phyloP scores from a whole-genome alignment of 225 moss, liverwort and hornwort species.

The Pseudisothecium myosuroides region DNA sequence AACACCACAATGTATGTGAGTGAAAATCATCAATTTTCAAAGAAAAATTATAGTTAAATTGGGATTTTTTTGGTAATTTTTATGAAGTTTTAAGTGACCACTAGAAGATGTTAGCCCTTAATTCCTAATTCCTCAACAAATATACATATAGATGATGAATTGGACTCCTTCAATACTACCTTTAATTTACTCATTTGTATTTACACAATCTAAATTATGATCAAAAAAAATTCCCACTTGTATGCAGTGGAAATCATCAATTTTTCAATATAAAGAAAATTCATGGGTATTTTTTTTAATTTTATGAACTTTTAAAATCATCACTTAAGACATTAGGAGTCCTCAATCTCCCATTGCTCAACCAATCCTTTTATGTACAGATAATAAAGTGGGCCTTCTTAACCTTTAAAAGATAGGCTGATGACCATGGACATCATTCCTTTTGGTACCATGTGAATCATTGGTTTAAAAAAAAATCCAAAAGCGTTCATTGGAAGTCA shows the following conservation, averaged over 20 bases:
- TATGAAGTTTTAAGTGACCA: fast-evolving
- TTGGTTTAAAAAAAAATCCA: too few relatives aligned
- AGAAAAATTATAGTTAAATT: background rate
- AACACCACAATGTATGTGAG: fast-evolving
- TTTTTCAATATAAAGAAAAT: too few relatives aligned
- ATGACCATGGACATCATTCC: too few relatives aligned
- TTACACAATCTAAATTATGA: background rate
- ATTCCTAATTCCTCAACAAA: background rate
- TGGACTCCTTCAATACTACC: fast-evolving
- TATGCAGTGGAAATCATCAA: background rate
- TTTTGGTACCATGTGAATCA: too few relatives aligned
- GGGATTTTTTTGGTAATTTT: fast-evolving
- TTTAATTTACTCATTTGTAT: background rate
- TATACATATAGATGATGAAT: fast-evolving
- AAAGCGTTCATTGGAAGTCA: too few relatives aligned
- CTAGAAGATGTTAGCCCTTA: background rate
- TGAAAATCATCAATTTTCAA: too few relatives aligned
- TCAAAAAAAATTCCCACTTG: background rate
- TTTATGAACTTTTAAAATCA: background rate
- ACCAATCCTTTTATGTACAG: background rate
- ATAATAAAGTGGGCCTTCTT: background rate
- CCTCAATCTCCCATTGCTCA: too few relatives aligned
- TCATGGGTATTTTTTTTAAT: background rate
- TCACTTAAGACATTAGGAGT: fast-evolving
- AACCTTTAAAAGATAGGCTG: too few relatives aligned